A percentile compares a stretch with the other conserved stretches of the same genome.
Conservation (phyloP, 805 yeast genomes). For the Lipomyces yamanashiensis region DNA sequence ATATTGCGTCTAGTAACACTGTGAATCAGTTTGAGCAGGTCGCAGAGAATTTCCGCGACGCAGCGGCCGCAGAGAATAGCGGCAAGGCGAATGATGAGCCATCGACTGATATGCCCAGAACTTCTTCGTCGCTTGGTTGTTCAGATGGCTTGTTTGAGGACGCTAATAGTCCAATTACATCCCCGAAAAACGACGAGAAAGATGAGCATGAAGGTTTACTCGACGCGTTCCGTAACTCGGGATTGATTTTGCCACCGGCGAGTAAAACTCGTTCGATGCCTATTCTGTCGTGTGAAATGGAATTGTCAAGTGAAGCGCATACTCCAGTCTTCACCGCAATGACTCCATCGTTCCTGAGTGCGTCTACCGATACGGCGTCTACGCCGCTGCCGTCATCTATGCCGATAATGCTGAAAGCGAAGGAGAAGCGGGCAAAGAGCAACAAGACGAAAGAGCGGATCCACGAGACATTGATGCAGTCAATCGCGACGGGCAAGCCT, state of each 20-base stretch:
- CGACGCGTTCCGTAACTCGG: constrained; percentile 11
- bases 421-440: not conserved
- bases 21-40: not conserved
- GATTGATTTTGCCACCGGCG: constrained; percentile 15
- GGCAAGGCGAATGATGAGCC: not conserved
- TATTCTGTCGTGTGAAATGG: constrained; percentile 1
- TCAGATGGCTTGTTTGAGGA: constrained; percentile 8
- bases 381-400: not conserved
- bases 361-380: not conserved
- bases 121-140: not conserved
- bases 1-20: not conserved
- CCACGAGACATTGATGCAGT: constrained; percentile 27
- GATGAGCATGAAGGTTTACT: not conserved
- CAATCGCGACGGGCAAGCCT: constrained; percentile 38
- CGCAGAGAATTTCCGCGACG: not conserved
- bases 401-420: not conserved
- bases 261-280: constrained; percentile 7
- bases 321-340: constrained; percentile 4
- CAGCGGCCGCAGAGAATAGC: not conserved
- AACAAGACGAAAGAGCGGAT: constrained; percentile 29
- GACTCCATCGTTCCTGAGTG: not conserved
- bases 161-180: constrained; percentile 12
- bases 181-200: not conserved
- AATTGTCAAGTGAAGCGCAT: constrained; percentile 10
- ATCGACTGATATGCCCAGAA: not conserved